These are phyloP conservation scores for Solanum phureja DNA, from an alignment of 257 asterid species.

Conservation along the genomic window DNA sequence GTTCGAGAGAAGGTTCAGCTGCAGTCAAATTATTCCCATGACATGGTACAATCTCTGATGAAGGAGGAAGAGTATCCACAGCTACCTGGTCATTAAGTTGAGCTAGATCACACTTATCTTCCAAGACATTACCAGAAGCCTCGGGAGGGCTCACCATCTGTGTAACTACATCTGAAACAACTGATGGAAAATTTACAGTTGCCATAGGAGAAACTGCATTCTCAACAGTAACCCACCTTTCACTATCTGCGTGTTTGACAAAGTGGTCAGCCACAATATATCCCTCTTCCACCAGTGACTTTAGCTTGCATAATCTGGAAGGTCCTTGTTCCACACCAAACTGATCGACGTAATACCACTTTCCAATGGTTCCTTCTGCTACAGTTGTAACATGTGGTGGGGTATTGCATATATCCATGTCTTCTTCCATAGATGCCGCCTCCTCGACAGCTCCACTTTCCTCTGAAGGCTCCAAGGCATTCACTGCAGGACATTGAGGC, in stretches of 20 bases:
- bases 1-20: constrained; percentile 32
- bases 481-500: constrained; percentile 25
- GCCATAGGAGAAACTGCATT: constrained; percentile 87
- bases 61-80: constrained; percentile 22
- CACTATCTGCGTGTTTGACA: constrained; percentile 68
- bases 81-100: constrained; percentile 16
- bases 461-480: constrained; percentile 32
- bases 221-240: constrained; percentile 97
- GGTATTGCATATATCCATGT: constrained; percentile 96
- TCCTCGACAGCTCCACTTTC: constrained; percentile 61
- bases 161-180: constrained; percentile 79
- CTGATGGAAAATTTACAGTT: constrained; percentile 43
- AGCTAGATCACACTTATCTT: constrained; percentile 42
- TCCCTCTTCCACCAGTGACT: constrained; percentile 73
- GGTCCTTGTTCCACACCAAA: constrained; percentile 85
- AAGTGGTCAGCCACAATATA: constrained; percentile 84
- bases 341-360: constrained; percentile 85
- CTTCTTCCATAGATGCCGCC: constrained; percentile 91
- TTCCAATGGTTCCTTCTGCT: constrained; percentile 52
- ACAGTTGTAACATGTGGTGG: constrained; percentile 81
- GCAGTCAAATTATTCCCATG: constrained; percentile 18
- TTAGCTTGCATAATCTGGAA: constrained; percentile 62
- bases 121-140: constrained; percentile 93
- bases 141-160: constrained; percentile 90
- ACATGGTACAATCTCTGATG: constrained; percentile 16